Base-by-base conservation (phyloP, 495 filamentous ascomycete species). In the Paragyromitra xinjiangensis region DNA sequence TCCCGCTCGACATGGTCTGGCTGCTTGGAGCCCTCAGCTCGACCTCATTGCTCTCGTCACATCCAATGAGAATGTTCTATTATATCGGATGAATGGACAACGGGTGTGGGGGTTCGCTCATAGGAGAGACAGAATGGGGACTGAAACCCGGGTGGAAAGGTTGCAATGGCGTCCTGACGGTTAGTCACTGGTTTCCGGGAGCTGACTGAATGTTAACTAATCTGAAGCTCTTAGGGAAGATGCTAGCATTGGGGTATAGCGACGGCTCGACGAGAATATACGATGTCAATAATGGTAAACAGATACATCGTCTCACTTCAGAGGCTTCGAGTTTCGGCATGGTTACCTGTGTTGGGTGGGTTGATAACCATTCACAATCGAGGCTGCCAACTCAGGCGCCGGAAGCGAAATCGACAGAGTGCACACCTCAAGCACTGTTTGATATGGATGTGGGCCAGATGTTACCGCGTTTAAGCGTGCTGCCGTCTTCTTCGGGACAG, bases 11-110 rank as follows among this genome's bases (percentile, higher is more conserved):
- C 71, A 58, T 26, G 83, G 83, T 72, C 84, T 88, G 65, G 81
- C 91, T 64, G 84, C 88, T 37, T 92, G 90, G 83, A 92, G 91
- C 85, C 91, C 91, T n/a, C 87, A 89, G 24, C 91, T 92, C 89
- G 91, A 93, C 83, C 84, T 93, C 56, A 86, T 93, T 65, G 91
- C 89, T 7, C 76, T 92, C 45, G 87, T 88, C 44, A 88, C 88
- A 6, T 84, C 88, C 12, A 88, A 91, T 69, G 88, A 90, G 19
- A 86, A 88, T 69, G 81, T 93, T 26, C 84, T 87, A 53, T 87
- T 92, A 9, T 92, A 89, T 78, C 85, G 91, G 19, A 84, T 92
- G 69, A 92, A 90, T 78, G 91, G 91, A 0, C 91, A 93, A 82
- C 84, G 86, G 40, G 90, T 91, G 3, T 90, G 92, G 80, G 88